Evolutionary conservation across 352 stramenopile species (phyloP).

Genomic region (Aphanomyces invadans): DNA sequence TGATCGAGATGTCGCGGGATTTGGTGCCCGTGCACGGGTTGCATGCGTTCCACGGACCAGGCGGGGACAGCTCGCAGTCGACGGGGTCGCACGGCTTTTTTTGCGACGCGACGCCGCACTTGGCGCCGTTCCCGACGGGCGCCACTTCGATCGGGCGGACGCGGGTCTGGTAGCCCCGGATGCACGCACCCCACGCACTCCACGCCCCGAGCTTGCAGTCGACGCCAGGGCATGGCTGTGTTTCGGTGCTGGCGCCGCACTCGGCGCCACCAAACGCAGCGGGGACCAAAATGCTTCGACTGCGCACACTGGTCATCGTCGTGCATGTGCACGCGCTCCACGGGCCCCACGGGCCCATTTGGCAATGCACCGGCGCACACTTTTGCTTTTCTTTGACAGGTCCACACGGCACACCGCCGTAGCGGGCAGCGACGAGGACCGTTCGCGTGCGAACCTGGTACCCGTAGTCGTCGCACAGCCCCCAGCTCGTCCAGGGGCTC

Average conservation of each 20-base stretch:
- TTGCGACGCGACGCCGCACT: conserved; percentile 31
- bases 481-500: conserved; percentile 30
- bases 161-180: conserved; percentile 40
- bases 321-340: conserved; percentile 8
- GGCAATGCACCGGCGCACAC: conserved; percentile 21
- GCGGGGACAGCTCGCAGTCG: conserved; percentile 39
- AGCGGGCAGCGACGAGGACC: conserved; percentile 11
- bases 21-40: conserved; percentile 32
- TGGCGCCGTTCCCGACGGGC: conserved; percentile 32
- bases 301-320: not conserved
- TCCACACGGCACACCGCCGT: conserved; percentile 11
- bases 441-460: conserved; percentile 29
- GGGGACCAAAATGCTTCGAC: conserved; percentile 24
- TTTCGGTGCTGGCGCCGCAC: not conserved
- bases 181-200: conserved; percentile 37
- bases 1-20: conserved; percentile 29
- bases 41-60: conserved; percentile 41
- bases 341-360: not conserved
- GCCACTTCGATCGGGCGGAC: conserved; percentile 37
- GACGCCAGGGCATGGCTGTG: conserved; percentile 3
- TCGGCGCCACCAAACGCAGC: not conserved
- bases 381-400: conserved; percentile 9
- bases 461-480: conserved; percentile 26
- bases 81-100: conserved; percentile 34
- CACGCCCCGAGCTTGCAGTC: conserved; percentile 38